Evolutionary conservation across 148 eudicot species (phyloP), one percentile per base, ranked within the genome.

Genomic region (Cornus florida): DNA sequence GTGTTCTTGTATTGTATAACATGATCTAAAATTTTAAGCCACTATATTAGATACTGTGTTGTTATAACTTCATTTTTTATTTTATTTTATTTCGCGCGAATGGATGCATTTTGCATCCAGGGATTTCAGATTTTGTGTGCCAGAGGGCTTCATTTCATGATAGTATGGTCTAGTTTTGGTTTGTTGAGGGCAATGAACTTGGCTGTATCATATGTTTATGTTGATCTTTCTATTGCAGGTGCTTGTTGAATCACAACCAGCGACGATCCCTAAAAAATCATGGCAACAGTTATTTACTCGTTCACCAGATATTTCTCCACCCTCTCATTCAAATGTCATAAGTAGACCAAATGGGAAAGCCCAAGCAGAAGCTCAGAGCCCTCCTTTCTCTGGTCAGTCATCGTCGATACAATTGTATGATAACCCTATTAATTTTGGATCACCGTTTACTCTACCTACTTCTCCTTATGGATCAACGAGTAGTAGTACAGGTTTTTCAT

Each of bases 201-300:
- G 20, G 62, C 11, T 64, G 72, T 41, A 56, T 59, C 81, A 50
- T 76, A 56, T 79, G 76, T 71, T 73, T 69, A 59, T 5, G n/a
- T 57, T 75, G 67, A 74, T 59, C 71, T 78, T 71, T 83, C 46
- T 83, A 23, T 78, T 81, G 82, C 98, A 96, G 97, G 94, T 87
- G 75, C 79, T 74, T 74, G 71, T 83, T 83, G 98, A 93, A 76
- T 82, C 90, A 64, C 98, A 90, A 78, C 91, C 75, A 70, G 71
- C 80, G 82, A 70, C 89, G 57, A 86, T 90, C 65, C 94, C 97
- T 53, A 89, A 89, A 75, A 93, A 89, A 80, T 90, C 99, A 62
- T 96, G 99, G 99, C 98, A 92, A 48, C 99, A 95, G 62, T 79
- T 95, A 78, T 95, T 96, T 81, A 90, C 94, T 78, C 87, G 91